Base-by-base conservation (phyloP, 805 yeast species). In the Metschnikowia koreensis region DNA sequence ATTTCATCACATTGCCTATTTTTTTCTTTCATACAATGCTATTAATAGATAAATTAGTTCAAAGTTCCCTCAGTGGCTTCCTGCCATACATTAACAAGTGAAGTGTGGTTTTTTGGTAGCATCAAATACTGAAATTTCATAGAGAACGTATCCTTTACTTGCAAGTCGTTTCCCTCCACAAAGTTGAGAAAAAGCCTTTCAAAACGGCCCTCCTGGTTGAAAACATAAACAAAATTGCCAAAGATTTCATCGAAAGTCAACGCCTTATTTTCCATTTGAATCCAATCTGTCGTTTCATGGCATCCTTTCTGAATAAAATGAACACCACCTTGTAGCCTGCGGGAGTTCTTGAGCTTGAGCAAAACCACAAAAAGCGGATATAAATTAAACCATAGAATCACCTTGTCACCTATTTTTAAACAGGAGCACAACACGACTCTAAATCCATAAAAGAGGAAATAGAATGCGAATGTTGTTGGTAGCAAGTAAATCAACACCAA, bases 401-500 rank as follows among this genome's bases (percentile, higher is more conserved):
- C 45, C 40, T 84, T 72, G 57, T 89, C 94, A 22, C 86, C 66
- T 1, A 72, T 46, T 16, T 85, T 83, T 37, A 80, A 70, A 1
- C 76, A 47, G 2, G 73, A 50, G 40, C 89, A 69, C 4, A 82
- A 74, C 0, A 75, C 55, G 36, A 90, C 61, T 49, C 91, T 74
- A 5, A 84, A 72, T 0, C 77, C 54, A 6, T 89, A 86, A 67
- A 91, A 93, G 22, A 85, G 80, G 15, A 83, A 59, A 63, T 94
- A 94, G 64, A 92, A 94, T 12, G 94, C 94, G 58, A 85, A 65
- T 1, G 90, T 86, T 0, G 99, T 94, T 0, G 99, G 99, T 46
- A 91, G 67, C 34, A 96, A 71, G 59, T 91, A 88, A 0, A 87
- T 69, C 47, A 89, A 71, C 13, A 92, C 82, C 45, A 93, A 89